Evolutionary conservation across 192 early-diverging fungal genomes (phyloP).

Genomic region (Coemansia aciculifera): DNA sequence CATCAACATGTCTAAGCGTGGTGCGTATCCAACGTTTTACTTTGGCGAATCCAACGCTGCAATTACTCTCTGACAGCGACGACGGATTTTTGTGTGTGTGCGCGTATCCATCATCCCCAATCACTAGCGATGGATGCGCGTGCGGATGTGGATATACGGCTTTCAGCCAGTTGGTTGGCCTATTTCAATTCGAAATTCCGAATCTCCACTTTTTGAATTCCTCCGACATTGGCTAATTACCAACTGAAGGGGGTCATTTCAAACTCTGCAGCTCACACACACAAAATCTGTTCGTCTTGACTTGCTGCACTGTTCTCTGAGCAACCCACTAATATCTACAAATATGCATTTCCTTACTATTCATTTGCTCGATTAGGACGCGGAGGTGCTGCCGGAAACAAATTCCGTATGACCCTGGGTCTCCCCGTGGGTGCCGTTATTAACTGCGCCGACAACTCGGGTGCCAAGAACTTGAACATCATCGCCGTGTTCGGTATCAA

Average conservation of each 20-base stretch:
- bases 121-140: background rate
- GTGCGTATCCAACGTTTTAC: conserved; percentile 40
- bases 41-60: conserved; percentile 1
- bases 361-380: conserved; percentile 23
- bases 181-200: conserved; percentile 4
- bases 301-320: background rate
- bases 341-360: background rate
- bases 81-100: conserved; percentile 1
- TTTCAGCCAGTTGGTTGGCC: background rate
- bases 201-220: background rate
- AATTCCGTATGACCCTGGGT: conserved; percentile 99
- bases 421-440: conserved; percentile 94
- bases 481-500: conserved; percentile 96
- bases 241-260: background rate
- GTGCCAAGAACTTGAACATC: conserved; percentile 99
- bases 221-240: background rate
- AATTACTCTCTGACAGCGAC: background rate
- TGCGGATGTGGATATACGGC: conserved; percentile 3
- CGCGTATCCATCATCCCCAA: background rate
- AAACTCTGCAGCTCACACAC: background rate
- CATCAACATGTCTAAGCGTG: conserved; percentile 48
- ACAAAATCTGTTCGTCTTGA: background rate
- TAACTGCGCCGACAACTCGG: conserved; percentile 99
- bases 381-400: conserved; percentile 82
- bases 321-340: background rate